A percentile compares a stretch with the other conserved stretches of the same genome.
phyloP scores from a whole-genome alignment of 2,329 filamentous ascomycete species.

The Epichloe festucae region DNA sequence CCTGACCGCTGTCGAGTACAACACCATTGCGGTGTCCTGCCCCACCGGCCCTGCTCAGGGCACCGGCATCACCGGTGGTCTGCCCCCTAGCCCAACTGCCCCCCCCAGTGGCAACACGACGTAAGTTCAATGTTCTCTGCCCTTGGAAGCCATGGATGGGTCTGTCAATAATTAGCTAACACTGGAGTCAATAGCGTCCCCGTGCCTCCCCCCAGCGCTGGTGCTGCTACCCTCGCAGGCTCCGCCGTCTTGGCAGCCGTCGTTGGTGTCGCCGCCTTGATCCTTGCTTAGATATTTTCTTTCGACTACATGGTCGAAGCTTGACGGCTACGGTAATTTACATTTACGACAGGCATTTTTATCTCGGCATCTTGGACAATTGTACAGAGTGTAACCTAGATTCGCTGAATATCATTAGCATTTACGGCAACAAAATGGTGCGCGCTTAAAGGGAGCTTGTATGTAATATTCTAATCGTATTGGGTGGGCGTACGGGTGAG shows the following conservation, averaged over 20 bases:
- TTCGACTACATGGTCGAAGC: slow-evolving; percentile 25
- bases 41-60: slow-evolving; percentile 17
- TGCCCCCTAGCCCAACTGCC: slow-evolving; percentile 27
- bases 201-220: slow-evolving; percentile 31
- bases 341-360: slow-evolving; percentile 20
- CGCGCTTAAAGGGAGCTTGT: slow-evolving; percentile 11
- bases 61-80: slow-evolving; percentile 13
- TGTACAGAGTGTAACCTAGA: too few species aligned
- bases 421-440: slow-evolving; percentile 10
- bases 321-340: slow-evolving; percentile 25
- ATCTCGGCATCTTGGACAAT: slow-evolving; percentile 6
- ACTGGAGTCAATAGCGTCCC: slow-evolving; percentile 10
- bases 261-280: slow-evolving; percentile 39
- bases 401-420: slow-evolving; percentile 6
- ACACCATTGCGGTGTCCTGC: slow-evolving; percentile 33
- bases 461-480: slow-evolving; percentile 35
- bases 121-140: slow-evolving; percentile 6
- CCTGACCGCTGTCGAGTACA: slow-evolving; percentile 40
- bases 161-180: background rate
- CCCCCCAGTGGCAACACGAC: slow-evolving; percentile 22
- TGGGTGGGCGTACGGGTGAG: slow-evolving; percentile 10
- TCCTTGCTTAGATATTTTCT: slow-evolving; percentile 37
- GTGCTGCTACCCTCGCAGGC: slow-evolving; percentile 39
- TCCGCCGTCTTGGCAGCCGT: slow-evolving; percentile 41
- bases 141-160: too few species aligned